Conservation (phyloP, 164 flowering plant genomes). For the Kingdonia uniflora region DNA sequence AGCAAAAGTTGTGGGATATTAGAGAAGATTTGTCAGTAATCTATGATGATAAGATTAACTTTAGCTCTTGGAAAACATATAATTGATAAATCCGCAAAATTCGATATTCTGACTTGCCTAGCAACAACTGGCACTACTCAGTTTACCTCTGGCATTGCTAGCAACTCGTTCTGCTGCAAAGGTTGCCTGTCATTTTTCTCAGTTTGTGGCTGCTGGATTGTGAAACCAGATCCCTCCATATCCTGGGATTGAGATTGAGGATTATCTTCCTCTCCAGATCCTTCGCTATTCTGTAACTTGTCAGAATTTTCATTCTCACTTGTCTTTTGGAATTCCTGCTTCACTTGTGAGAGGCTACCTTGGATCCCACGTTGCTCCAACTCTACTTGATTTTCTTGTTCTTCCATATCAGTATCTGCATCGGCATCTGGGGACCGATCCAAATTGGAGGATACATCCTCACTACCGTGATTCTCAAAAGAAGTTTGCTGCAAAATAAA, state of each 20-base stretch:
- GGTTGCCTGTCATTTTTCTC: slow-evolving; percentile 12
- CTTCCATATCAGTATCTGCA: slow-evolving; percentile 46
- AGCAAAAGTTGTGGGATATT: background rate
- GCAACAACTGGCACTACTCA: slow-evolving; percentile 5
- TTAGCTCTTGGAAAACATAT: too few relatives aligned
- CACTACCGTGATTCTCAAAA: too few relatives aligned
- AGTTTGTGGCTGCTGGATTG: too few relatives aligned
- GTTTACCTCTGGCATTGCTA: slow-evolving; percentile 2
- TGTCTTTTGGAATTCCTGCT: slow-evolving; percentile 19
- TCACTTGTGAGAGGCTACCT: slow-evolving; percentile 17
- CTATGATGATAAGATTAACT: too few relatives aligned
- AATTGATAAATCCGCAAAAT: too few relatives aligned
- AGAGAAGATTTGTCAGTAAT: too few relatives aligned
- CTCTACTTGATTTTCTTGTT: slow-evolving; percentile 24
- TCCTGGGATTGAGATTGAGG: too few relatives aligned
- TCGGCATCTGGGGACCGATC: slow-evolving; percentile 42
- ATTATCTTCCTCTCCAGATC: slow-evolving; percentile 23
- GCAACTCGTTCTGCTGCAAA: slow-evolving; percentile 21
- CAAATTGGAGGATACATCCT: slow-evolving; percentile 51
- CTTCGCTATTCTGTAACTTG: slow-evolving; percentile 20
- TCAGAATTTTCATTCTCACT: slow-evolving; percentile 23
- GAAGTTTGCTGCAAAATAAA: slow-evolving; percentile 34
- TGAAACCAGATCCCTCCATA: too few relatives aligned
- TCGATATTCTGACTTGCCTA: too few relatives aligned
- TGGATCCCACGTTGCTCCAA: too few relatives aligned